Evolutionary conservation across 2,329 filamentous ascomycete genomes (phyloP).

Genomic region (Stagonosporopsis chrysanthemi): DNA sequence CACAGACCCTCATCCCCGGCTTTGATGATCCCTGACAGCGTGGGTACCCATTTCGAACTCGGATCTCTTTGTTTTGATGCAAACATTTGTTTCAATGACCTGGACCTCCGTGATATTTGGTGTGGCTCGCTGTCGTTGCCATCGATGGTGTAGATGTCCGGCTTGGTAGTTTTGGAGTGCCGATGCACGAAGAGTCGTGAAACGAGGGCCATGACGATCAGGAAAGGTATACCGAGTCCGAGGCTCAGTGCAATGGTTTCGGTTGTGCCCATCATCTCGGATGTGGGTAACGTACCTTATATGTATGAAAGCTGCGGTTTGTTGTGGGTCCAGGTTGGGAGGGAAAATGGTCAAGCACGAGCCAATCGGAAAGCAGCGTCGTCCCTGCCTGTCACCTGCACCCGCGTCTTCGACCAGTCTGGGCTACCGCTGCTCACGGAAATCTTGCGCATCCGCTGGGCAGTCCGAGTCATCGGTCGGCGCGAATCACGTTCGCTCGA

Average conservation of each 20-base stretch:
- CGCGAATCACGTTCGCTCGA: conserved; percentile 22
- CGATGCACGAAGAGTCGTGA: conserved; percentile 38
- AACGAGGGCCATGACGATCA: conserved; percentile 40
- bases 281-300: conserved; percentile 23
- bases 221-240: conserved; percentile 21
- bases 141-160: conserved; percentile 21
- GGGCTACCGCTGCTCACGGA: conserved; percentile 25
- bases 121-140: conserved; percentile 23
- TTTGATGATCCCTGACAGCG: conserved; percentile 41
- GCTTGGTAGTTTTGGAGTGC: conserved; percentile 27
- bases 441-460: conserved; percentile 7
- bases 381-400: conserved; percentile 26
- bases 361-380: conserved; percentile 42
- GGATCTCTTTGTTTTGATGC: conserved; percentile 25
- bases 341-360: conserved; percentile 13
- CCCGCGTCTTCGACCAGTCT: conserved; percentile 27
- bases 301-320: conserved; percentile 35
- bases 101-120: conserved; percentile 24
- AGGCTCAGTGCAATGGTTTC: conserved; percentile 28
- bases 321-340: conserved; percentile 23
- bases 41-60: conserved; percentile 33
- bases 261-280: conserved; percentile 17
- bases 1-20: conserved; percentile 44
- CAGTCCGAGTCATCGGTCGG: conserved; percentile 21
- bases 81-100: conserved; percentile 33